A percentile compares a stretch with the other conserved stretches of the same genome.
Evolutionary conservation across 139 green algal genomes (phyloP).

Genomic region (Chlorella sp.): DNA sequence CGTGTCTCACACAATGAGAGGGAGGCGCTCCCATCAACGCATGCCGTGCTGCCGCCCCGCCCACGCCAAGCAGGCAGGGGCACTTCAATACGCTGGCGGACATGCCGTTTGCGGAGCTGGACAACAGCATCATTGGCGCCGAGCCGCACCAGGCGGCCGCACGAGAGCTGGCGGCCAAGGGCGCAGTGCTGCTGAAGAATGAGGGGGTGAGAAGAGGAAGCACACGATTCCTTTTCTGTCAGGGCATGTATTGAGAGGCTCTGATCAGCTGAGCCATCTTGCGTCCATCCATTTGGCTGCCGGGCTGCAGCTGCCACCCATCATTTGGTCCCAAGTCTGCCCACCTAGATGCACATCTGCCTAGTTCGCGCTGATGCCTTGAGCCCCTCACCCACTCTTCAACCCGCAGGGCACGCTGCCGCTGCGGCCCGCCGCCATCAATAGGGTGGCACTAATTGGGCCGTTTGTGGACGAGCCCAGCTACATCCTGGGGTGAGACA

Average conservation of each 20-base stretch:
- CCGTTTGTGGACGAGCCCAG: not conserved
- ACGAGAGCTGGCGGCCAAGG: not conserved
- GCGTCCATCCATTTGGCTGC: no score
- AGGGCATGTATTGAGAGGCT: no score
- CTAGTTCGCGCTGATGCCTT: no score
- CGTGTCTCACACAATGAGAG: no score
- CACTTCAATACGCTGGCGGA: not conserved
- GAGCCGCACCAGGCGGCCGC: not conserved
- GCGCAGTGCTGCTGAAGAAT: conserved; percentile 10
- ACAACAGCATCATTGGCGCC: not conserved
- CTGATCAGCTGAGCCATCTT: no score
- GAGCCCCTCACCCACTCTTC: no score
- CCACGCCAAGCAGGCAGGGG: not conserved
- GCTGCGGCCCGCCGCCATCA: not conserved
- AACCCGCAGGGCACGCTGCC: conserved; percentile 8
- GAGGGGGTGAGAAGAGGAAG: not conserved
- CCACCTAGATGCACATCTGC: no score
- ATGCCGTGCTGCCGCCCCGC: not conserved
- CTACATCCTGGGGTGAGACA: conserved; percentile 23
- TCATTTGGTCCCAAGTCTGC: no score
- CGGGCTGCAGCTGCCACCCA: no score
- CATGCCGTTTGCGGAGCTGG: not conserved
- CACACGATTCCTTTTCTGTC: no score
- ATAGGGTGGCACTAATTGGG: not conserved
- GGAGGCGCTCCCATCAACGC: no score